Evolutionary conservation across 345 rosid species (phyloP).

Genomic region (Citrus australasica): DNA sequence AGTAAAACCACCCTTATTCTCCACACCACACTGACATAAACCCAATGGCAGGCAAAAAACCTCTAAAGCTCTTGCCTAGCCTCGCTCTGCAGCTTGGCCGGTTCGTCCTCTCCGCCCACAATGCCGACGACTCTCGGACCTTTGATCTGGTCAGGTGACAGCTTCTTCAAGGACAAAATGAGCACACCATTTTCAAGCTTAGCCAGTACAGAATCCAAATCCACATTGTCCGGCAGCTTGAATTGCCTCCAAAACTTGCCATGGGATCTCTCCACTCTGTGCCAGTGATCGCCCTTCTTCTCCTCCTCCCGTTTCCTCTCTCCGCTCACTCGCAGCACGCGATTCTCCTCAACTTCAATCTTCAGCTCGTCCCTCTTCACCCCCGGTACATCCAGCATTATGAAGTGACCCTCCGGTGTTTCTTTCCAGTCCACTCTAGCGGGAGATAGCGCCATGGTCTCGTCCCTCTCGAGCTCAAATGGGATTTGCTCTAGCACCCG

Average conservation of each 20-base stretch:
- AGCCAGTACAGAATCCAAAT: slow-evolving; percentile 59
- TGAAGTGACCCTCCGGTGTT: slow-evolving; percentile 60
- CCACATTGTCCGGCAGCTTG: slow-evolving; percentile 67
- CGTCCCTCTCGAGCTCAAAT: slow-evolving; percentile 43
- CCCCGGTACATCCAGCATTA: slow-evolving; percentile 71
- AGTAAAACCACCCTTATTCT: neutral
- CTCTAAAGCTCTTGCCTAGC: slow-evolving; percentile 47
- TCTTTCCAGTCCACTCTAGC: slow-evolving; percentile 90
- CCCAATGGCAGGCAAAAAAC: neutral
- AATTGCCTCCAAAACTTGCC: slow-evolving; percentile 90
- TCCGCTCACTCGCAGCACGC: slow-evolving; percentile 66
- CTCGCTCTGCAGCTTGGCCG: slow-evolving; percentile 32
- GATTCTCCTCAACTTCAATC: slow-evolving; percentile 63
- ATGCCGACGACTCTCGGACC: slow-evolving; percentile 58
- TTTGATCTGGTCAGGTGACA: slow-evolving; percentile 59
- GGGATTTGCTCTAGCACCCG: slow-evolving; percentile 67
- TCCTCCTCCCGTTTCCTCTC: slow-evolving; percentile 74
- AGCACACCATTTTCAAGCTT: slow-evolving; percentile 73
- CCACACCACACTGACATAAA: neutral
- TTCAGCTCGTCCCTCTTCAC: slow-evolving; percentile 73
- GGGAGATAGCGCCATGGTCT: slow-evolving; percentile 36
- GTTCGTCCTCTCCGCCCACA: slow-evolving; percentile 33
- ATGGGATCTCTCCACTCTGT: slow-evolving; percentile 64
- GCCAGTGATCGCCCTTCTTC: slow-evolving; percentile 76
- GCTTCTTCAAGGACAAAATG: slow-evolving; percentile 47